Evolutionary conservation across 2,329 filamentous ascomycete species (phyloP), one percentile per base, ranked within the genome.

Genomic region (Alternaria sp.): DNA sequence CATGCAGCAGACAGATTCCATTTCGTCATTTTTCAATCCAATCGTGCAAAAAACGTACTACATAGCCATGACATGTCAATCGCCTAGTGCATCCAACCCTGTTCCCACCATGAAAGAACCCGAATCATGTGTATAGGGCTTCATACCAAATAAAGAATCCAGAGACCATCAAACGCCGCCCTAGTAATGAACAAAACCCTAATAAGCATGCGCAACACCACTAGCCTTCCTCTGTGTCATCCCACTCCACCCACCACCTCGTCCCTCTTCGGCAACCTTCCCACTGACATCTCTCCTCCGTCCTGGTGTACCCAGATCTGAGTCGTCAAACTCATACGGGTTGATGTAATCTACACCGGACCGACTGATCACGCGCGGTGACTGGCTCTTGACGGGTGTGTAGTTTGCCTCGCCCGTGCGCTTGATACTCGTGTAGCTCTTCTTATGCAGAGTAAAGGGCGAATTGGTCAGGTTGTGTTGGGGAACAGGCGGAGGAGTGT

Each of bases 191-290:
- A 55, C 24, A 23, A 11, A 11, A 41, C 8, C 4, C 28, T 34
- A 58, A 39, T 36, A 58, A 49, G 55, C 55, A 10, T 53, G 71
- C 9, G 68, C 70, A 41, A 74, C 70, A 58, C 71, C 79, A 67
- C 76, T 80, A 11, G 79, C 73, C 58, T 80, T 81, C 64, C 81
- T 72, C 54, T 75, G 70, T 26, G 67, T 72, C 54, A 78, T 68
- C 39, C 67, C 63, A 33, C 75, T 73, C 66, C 74, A 76, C 24
- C 73, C 59, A 5, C 71, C 75, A 4, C 74, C 86, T 45, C 84
- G 79, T 2, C 90, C 90, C 72, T 93, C 90, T 73, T 93, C 90
- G 0, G 84, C 89, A 54, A 88, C 77, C 80, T 90, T 91, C 1
- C 90, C 90, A 71, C 89, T 92, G 2, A 91, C 89, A 60, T 89